Percentiles rank a stretch among this genome's conserved stretches.
Conservation (phyloP, 2,329 filamentous ascomycete species). For the Colletotrichum sublineola region DNA sequence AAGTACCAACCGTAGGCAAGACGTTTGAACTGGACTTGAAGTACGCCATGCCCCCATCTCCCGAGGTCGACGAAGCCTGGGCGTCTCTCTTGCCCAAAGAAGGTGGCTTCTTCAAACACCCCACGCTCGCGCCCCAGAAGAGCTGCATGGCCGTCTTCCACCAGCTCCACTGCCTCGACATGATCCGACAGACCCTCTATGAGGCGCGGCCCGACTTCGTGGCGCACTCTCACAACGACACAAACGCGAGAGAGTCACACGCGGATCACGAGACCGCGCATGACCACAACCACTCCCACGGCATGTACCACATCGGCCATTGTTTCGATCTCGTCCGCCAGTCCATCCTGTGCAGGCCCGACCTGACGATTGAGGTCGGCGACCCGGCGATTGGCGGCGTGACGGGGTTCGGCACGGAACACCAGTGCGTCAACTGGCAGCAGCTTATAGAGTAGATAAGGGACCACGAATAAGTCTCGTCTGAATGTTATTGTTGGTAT, state of each 20-base stretch:
- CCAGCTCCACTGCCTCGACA: conserved; percentile 45
- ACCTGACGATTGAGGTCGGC: conserved; percentile 13
- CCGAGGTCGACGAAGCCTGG: conserved; percentile 4
- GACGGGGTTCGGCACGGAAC: conserved; percentile 22
- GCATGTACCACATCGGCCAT: conserved; percentile 26
- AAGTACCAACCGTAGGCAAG: neutral
- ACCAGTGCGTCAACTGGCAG: conserved; percentile 18
- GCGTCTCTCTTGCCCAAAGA: conserved; percentile 5
- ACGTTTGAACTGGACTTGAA: conserved; percentile 8
- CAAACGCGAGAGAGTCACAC: neutral
- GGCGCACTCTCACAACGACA: neutral
- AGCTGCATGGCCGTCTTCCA: conserved; percentile 42
- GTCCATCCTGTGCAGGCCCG: conserved; percentile 10
- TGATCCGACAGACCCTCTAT: conserved; percentile 33
- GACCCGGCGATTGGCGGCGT: conserved; percentile 4
- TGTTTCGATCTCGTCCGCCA: conserved; percentile 25
- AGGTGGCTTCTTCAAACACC: conserved; percentile 21
- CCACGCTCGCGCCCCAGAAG: neutral
- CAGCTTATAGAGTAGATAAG: conserved; percentile 16
- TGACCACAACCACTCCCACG: conserved; percentile 1
- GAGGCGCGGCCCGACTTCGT: conserved; percentile 11
- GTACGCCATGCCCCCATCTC: conserved; percentile 19
- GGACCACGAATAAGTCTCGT: neutral
- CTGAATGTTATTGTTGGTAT: no score
- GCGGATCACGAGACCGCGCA: no score